Base-by-base conservation (phyloP, 192 early-diverging fungal genomes). In the Gorgonomyces haynaldii region DNA sequence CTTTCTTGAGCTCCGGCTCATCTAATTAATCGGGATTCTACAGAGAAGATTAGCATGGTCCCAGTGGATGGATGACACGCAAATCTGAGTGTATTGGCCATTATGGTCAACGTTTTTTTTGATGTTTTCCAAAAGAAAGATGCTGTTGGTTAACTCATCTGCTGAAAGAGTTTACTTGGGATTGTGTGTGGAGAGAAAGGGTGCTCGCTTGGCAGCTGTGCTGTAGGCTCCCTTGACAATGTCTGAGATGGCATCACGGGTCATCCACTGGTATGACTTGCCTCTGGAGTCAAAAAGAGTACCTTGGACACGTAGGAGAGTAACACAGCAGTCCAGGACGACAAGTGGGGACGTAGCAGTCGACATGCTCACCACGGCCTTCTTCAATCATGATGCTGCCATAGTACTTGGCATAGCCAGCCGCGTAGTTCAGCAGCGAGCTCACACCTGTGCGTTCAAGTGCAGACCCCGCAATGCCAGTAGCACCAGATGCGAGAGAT, bases 321-420 rank as follows among this genome's bases (percentile, higher is more conserved):
- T 71, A 71, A 35, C 69, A 71, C 2, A 54, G 40, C 19, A 54
- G 50, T 1, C 69, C 69, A 6, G 63, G 54, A 26, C 40, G 37
- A 42, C 69, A 71, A 3, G 64, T 64, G 7, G 64, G 64, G 8
- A 52, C 54, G 43, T 71, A 71, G 38, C 69, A 71, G 24, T 62
- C 61, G 8, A 71, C 61, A 24, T 22, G 24, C 7, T 55, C 55
- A 2, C 56, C 54, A 22, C 57, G 56, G 27, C 64, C 69, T 31
- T 63, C 57, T 28, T 71, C 69, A 37, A 64, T 54, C 27, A 63
- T 28, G 28, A 39, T 23, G 3, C 58, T 59, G 4, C 62, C 64
- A 23, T 49, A 37, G 26, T 45, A 50, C 25, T 56, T 57, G 10
- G 64, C 58, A 30, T 40, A 52, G 21, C 37, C 38, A 25, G 51